Base-by-base conservation (phyloP, 78 protist species). In the Dictyostelium purpureum region DNA sequence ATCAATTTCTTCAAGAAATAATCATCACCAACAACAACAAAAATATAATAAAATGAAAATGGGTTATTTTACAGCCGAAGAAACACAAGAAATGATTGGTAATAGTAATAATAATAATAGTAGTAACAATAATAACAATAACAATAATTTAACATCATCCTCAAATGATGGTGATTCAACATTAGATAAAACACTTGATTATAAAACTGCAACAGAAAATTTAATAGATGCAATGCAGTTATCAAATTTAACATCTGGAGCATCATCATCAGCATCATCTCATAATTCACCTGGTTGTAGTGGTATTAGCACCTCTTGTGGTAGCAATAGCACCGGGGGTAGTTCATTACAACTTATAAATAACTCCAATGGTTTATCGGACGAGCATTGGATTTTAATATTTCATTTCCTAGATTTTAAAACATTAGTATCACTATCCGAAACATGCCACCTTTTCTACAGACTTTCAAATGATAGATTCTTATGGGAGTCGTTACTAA, bases 331-430 rank as follows among this genome's bases (percentile, higher is more conserved):
- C 26, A 57, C 21, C 11, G 35, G n/a, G 0, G n/a, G 66, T 57
- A 26, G 37, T 57, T 26, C 11, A n/a, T n/a, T n/a, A n/a, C n/a
- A n/a, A 10, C 31, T 31, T 16, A 63, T 33, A 14, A 63, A 63
- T 33, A 63, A 63, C 33, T 63, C 71, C 2, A 63, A 63, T 63
- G 71, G 71, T 5, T 69, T 85, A 18, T 85, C 92, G 2, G 92
- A 85, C 24, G 92, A 85, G 35, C 57, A 85, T 59, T 85, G 92
- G 92, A 73, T 85, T 5, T n/a, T 52, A 10, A 85, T 85, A n/a
- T 57, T 85, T 43, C 38, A 42, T 10, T 14, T 16, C 35, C 42
- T 85, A 45, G 92, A 85, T 26, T 59, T 10, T n/a, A 73, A 61
- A 85, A 59, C 92, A 0, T 21, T 85, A 11, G 21, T 85, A 28